phyloP scores from a whole-genome alignment of 2,329 filamentous ascomycete genomes.

The Aspergillus sp. region DNA sequence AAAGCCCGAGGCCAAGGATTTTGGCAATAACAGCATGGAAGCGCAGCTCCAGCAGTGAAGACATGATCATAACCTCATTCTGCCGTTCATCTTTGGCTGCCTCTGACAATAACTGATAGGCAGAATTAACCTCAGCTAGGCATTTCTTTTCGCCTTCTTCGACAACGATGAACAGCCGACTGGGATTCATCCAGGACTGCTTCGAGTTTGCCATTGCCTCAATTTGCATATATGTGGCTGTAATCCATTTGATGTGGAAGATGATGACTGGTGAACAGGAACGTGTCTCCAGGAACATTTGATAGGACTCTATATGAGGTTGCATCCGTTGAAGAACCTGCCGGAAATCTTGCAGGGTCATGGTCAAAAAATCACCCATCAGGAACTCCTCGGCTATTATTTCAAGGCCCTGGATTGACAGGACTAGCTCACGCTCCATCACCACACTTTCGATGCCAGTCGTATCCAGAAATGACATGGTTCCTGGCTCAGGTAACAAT shows the following conservation, averaged over 20 bases:
- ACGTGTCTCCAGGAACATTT: slow-evolving; percentile 10
- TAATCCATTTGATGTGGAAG: slow-evolving; percentile 19
- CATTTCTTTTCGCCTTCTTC: slow-evolving; percentile 18
- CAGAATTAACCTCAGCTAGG: slow-evolving; percentile 10
- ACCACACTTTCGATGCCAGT: neutral
- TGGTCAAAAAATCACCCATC: slow-evolving; percentile 12
- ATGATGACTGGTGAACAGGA: slow-evolving; percentile 15
- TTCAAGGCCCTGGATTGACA: slow-evolving; percentile 15
- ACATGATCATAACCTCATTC: slow-evolving; percentile 6
- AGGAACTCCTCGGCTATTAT: slow-evolving; percentile 9
- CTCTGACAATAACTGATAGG: slow-evolving; percentile 3
- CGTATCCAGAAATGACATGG: neutral
- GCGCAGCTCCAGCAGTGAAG: slow-evolving; percentile 14
- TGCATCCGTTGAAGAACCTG: slow-evolving; percentile 8
- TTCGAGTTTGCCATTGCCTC: slow-evolving; percentile 16
- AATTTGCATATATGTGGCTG: slow-evolving; percentile 13
- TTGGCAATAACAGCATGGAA: slow-evolving; percentile 10
- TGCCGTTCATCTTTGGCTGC: neutral
- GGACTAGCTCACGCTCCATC: slow-evolving; percentile 14
- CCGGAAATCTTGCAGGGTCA: slow-evolving; percentile 12
- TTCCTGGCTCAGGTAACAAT: slow-evolving; percentile 6
- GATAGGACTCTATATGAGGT: slow-evolving; percentile 16
- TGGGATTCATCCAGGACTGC: slow-evolving; percentile 10
- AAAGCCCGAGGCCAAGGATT: slow-evolving; percentile 12
- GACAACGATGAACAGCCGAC: slow-evolving; percentile 6